Evolutionary conservation across 768 basidiomycete species (phyloP).

Genomic region (Tulasnella calospora): DNA sequence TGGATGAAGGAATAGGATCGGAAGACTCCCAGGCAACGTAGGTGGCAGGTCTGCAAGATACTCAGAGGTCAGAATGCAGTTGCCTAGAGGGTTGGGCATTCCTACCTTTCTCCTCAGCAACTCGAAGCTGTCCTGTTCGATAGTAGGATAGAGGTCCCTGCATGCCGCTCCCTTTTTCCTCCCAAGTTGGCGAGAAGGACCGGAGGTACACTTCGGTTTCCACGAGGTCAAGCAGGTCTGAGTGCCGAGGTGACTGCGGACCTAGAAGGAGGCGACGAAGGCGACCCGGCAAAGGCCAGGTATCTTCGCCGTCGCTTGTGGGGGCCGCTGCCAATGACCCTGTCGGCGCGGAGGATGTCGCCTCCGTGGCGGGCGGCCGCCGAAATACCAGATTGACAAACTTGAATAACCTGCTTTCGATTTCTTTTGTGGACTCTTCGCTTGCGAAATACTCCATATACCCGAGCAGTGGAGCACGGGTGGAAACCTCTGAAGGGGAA

Average conservation of each 20-base stretch:
- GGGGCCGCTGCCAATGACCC: too few relatives aligned
- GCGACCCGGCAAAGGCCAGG: not conserved
- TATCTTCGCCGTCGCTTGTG: not conserved
- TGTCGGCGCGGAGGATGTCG: not conserved
- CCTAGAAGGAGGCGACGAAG: not conserved
- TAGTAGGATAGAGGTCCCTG: slow-evolving; percentile 75
- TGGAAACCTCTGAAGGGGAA: slow-evolving; percentile 50
- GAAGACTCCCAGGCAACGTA: not conserved
- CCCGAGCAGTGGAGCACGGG: slow-evolving; percentile 51
- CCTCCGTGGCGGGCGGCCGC: not conserved
- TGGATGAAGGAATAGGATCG: slow-evolving; percentile 57
- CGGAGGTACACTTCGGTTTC: slow-evolving; percentile 53
- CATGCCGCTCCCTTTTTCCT: slow-evolving; percentile 45
- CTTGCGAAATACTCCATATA: slow-evolving; percentile 68
- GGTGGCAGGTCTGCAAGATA: not conserved
- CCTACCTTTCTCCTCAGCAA: slow-evolving; percentile 53
- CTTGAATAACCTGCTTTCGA: slow-evolving; percentile 48
- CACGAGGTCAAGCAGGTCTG: not conserved
- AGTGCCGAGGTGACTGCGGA: not conserved
- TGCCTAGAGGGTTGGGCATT: slow-evolving; percentile 40
- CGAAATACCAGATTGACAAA: slow-evolving; percentile 25
- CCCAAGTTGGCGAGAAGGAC: slow-evolving; percentile 35
- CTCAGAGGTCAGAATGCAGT: slow-evolving; percentile 35
- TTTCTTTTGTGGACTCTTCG: slow-evolving; percentile 47
- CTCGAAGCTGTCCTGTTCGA: slow-evolving; percentile 54